Base-by-base conservation (phyloP, 2,329 filamentous ascomycete genomes). In the Xylariomycetidae sp. region DNA sequence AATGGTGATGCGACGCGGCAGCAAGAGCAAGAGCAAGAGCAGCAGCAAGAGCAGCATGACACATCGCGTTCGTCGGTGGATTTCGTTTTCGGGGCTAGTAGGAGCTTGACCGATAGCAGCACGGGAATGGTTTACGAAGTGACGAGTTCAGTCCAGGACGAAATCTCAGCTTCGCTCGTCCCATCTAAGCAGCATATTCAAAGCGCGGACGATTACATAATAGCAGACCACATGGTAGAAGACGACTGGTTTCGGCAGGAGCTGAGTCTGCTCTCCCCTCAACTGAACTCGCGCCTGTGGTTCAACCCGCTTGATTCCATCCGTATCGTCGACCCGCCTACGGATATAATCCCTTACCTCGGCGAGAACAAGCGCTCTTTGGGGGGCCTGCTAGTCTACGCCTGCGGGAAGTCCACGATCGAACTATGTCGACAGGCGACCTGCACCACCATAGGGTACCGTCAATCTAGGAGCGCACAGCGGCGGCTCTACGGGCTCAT, bases 381-480 rank as follows among this genome's bases (percentile, higher is more conserved):
- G 25, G 45, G 45, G 1, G 51, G 51, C 0, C 46, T 41, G 17
- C 30, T 57, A 6, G 54, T 51, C 31, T 55, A 48, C 50, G 39
- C 43, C 11, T 47, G 51, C 20, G 37, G 44, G 5, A 45, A 56
- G 19, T 45, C 51, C 30, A 27, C 48, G 16, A 34, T 45, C 20
- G 31, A 38, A 4, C 36, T 42, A 3, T 52, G 44, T n/a, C n/a
- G n/a, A n/a, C n/a, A n/a, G n/a, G n/a, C n/a, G n/a, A n/a, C n/a
- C n/a, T n/a, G n/a, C n/a, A n/a, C n/a, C n/a, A n/a, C n/a, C n/a
- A n/a, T n/a, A n/a, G n/a, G n/a, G n/a, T n/a, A n/a, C n/a, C n/a
- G n/a, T n/a, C n/a, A n/a, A n/a, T n/a, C n/a, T n/a, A n/a, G n/a
- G n/a, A n/a, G n/a, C n/a, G n/a, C n/a, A n/a, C n/a, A n/a, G n/a